Evolutionary conservation across 768 basidiomycete species (phyloP).

Genomic region (Russula lepida): DNA sequence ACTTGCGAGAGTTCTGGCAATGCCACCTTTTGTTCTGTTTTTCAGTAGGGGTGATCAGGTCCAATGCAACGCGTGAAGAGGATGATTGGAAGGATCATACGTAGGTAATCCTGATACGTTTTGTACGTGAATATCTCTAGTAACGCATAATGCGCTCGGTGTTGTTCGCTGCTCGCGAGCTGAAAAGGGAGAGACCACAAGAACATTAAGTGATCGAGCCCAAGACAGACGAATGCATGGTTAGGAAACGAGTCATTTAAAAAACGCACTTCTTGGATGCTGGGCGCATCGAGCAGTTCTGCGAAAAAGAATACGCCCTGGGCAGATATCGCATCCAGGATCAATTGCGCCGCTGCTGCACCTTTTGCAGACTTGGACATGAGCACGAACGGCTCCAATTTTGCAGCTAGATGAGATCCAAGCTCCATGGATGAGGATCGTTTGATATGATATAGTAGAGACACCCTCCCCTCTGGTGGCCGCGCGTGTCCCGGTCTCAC

Average conservation of each 20-base stretch:
- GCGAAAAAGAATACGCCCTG: constrained; percentile 89
- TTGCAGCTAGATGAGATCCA: constrained; percentile 52
- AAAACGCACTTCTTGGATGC: constrained; percentile 69
- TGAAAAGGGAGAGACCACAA: constrained; percentile 26
- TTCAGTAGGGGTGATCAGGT: neutral
- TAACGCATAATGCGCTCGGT: constrained; percentile 51
- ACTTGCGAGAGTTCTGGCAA: constrained; percentile 62
- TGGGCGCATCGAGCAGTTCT: constrained; percentile 75
- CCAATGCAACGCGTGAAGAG: neutral
- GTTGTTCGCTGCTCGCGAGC: constrained; percentile 60
- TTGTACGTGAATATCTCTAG: constrained; percentile 87
- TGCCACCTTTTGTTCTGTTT: constrained; percentile 58
- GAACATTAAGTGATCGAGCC: neutral
- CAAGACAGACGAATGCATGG: neutral
- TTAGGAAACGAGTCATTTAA: neutral
- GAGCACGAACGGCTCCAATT: constrained; percentile 83
- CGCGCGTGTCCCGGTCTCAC: neutral
- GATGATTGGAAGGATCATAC: constrained; percentile 32
- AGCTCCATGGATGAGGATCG: constrained; percentile 42
- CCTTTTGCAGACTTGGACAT: constrained; percentile 91
- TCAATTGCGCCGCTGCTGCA: constrained; percentile 82
- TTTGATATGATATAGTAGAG: no score
- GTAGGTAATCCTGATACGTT: constrained; percentile 74
- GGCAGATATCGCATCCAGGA: constrained; percentile 80
- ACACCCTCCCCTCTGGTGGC: no score